Evolutionary conservation across 2,329 filamentous ascomycete genomes (phyloP), one percentile per base, ranked within the genome.

Genomic region (Phialocephala sp.): DNA sequence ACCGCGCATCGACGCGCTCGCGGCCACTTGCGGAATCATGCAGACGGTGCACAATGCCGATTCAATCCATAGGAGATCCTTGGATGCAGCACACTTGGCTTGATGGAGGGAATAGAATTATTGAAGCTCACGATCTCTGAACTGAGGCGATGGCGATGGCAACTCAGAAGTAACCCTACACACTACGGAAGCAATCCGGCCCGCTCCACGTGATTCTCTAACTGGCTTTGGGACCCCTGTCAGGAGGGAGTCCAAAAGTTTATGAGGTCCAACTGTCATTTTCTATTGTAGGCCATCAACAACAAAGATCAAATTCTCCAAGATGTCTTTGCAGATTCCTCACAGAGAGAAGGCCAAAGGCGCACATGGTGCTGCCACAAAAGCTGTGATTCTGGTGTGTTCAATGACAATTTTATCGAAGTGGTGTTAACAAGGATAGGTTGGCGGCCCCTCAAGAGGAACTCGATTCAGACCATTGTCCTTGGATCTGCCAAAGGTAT

Each of bases 401-500:
- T 72, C 63, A 45, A 58, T 66, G 60, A 27, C 32, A 47, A 59
- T 50, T 41, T 15, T 45, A 11, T 18, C 43, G 64, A 64, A 67
- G 68, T 60, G 57, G 56, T 39, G 56, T 66, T 74, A 64, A 74
- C 66, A 50, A 36, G 60, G 56, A 63, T 69, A 97, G 94, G 94
- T 98, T 76, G 94, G 94, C 72, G 94, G 95, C 67, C 94, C 95
- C 63, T 97, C 94, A 66, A 88, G 95, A 85, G 95, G 95, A 78
- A 99, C 95, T 69, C 89, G 95, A 72, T 98, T 98, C 83, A 88
- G 95, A 73, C 95, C 95, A 74, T 86, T 99, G 72, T 97, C 93
- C 63, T 91, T 98, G 75, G 95, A 99, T 81, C 85, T 97, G 64
- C 95, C 95, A 74, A 98, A 98, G 89, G 92, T 94, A 80, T 52